phyloP scores from a whole-genome alignment of 768 basidiomycete species.

The Heimioporus sp. region DNA sequence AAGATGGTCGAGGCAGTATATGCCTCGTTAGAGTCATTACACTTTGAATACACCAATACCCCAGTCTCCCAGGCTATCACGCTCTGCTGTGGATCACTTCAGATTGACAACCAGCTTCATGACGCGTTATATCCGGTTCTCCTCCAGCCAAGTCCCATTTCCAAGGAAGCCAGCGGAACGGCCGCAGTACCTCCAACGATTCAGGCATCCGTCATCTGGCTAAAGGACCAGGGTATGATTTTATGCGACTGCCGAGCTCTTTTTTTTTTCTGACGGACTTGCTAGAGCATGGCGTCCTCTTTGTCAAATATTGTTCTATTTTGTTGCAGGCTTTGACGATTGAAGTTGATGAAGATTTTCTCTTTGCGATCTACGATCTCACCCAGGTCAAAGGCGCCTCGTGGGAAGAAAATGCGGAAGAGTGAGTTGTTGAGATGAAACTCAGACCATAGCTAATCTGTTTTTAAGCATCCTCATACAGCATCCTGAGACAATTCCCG shows the following conservation, averaged over 20 bases:
- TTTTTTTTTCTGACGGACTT: not conserved
- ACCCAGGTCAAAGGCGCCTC: constrained; percentile 88
- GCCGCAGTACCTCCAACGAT: constrained; percentile 80
- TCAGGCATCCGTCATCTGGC: constrained; percentile 82
- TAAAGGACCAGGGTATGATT: constrained; percentile 84
- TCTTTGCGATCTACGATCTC: constrained; percentile 90
- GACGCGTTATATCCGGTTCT: constrained; percentile 95
- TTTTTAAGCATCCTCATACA: constrained; percentile 65
- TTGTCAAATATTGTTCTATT: constrained; percentile 95
- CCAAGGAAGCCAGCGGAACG: constrained; percentile 69
- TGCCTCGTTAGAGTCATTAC: constrained; percentile 70
- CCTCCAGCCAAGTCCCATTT: constrained; percentile 88
- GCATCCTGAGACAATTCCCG: constrained; percentile 63
- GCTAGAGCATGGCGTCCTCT: constrained; percentile 95
- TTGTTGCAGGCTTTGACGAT: constrained; percentile 92
- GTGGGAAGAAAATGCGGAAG: constrained; percentile 76
- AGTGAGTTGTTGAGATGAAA: constrained; percentile 48
- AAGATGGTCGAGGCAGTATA: constrained; percentile 89
- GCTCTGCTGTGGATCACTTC: constrained; percentile 80
- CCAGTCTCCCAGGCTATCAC: constrained; percentile 76
- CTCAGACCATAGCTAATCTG: constrained; percentile 3
- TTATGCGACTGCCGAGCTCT: not conserved
- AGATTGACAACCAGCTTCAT: constrained; percentile 97
- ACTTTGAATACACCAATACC: constrained; percentile 83
- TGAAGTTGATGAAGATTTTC: constrained; percentile 95